These are phyloP conservation scores for Acanthamoeba sp. DNA, from an alignment of 208 protist genomes.

Conservation along the genomic window DNA sequence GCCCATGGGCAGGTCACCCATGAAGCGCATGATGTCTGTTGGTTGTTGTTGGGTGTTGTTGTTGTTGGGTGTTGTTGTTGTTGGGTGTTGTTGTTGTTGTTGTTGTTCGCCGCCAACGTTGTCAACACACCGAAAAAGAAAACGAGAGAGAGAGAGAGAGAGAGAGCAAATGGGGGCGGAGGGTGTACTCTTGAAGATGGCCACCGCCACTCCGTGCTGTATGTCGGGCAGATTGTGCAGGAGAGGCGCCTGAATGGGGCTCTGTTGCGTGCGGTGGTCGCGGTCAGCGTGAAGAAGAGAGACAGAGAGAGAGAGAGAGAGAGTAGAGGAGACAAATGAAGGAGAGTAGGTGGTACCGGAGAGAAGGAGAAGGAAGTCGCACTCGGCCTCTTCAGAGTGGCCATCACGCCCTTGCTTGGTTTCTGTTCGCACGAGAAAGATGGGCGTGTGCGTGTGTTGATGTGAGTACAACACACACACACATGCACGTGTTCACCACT, in stretches of 20 bases:
- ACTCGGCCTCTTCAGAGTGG: too few relatives aligned
- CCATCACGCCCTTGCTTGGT: too few relatives aligned
- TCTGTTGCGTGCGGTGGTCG: neutral
- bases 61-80: neutral
- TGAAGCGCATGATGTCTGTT: neutral
- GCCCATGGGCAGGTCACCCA: neutral
- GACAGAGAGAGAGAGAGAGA: neutral
- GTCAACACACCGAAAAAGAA: too few relatives aligned
- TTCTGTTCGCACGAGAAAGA: too few relatives aligned
- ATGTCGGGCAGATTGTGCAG: neutral
- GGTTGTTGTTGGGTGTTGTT: neutral
- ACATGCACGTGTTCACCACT: too few relatives aligned
- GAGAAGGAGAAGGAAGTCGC: too few relatives aligned
- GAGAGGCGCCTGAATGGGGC: neutral
- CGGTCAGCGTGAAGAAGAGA: neutral
- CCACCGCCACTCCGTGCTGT: neutral
- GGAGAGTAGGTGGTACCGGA: too few relatives aligned
- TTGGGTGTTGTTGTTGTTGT: too few relatives aligned
- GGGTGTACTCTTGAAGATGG: neutral
- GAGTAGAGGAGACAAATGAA: neutral
- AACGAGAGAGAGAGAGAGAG: too few relatives aligned
- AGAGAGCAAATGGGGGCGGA: neutral
- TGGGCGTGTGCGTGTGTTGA: too few relatives aligned
- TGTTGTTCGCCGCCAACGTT: too few relatives aligned
- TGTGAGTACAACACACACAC: too few relatives aligned